Percentiles rank a stretch among this genome's conserved stretches.
Conservation (phyloP, 2,329 filamentous ascomycete genomes). For the Colletotrichum coccodes region DNA sequence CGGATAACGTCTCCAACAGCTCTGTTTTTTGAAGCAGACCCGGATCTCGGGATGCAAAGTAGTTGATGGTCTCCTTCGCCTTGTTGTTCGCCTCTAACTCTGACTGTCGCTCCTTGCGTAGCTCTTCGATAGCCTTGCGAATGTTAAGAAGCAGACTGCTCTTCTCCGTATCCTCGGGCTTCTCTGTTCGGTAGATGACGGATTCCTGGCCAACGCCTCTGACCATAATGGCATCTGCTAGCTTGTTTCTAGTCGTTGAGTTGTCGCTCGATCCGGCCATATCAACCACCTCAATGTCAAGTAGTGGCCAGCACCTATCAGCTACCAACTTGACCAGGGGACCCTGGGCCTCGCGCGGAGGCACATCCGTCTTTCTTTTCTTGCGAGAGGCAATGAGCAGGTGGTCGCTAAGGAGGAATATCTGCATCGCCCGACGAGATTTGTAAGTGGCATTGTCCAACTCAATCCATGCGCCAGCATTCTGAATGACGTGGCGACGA, state of each 20-base stretch:
- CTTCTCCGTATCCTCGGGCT: conserved; percentile 83
- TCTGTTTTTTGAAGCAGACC: conserved; percentile 82
- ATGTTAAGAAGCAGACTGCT: conserved; percentile 85
- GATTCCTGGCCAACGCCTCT: conserved; percentile 87
- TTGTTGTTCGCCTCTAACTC: conserved; percentile 91
- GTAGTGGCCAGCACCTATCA: conserved; percentile 91
- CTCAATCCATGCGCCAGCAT: conserved; percentile 94
- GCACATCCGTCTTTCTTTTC: conserved; percentile 85
- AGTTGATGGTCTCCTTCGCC: conserved; percentile 85
- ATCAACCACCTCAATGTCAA: conserved; percentile 93
- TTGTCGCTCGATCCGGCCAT: conserved; percentile 75
- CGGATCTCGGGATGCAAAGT: conserved; percentile 82
- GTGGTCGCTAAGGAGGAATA: conserved; percentile 95
- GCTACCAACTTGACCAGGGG: conserved; percentile 83
- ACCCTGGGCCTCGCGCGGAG: conserved; percentile 54
- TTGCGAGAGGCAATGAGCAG: conserved; percentile 90
- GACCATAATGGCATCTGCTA: conserved; percentile 90
- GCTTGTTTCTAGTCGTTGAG: conserved; percentile 64
- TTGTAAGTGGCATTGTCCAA: conserved; percentile 98
- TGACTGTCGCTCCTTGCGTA: conserved; percentile 85
- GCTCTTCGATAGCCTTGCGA: conserved; percentile 90
- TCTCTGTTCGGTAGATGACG: conserved; percentile 93
- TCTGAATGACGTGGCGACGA: conserved; percentile 93
- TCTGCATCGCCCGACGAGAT: conserved; percentile 85
- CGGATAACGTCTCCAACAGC: conserved; percentile 80